Evolutionary conservation across 176 grass and related monocot genomes (phyloP).

Genomic region (Triticum dicoccoides): DNA sequence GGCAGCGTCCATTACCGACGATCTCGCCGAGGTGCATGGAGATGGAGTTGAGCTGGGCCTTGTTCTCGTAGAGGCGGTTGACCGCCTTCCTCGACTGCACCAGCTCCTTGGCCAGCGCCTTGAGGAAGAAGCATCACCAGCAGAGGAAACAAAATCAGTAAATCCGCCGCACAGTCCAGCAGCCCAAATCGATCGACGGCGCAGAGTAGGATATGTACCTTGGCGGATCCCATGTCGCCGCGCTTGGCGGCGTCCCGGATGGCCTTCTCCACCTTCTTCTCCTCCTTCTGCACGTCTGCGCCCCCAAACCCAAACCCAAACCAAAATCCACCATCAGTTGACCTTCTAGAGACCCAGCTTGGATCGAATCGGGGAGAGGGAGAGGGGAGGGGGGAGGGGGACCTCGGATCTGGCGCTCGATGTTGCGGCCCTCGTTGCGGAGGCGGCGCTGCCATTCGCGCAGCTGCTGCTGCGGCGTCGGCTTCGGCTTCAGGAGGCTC

Average conservation of each 20-base stretch:
- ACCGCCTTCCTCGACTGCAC: slow-evolving; percentile 68
- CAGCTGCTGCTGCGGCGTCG: slow-evolving; percentile 63
- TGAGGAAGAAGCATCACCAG: neutral
- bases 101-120: slow-evolving; percentile 85
- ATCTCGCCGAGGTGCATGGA: slow-evolving; percentile 89
- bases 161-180: neutral
- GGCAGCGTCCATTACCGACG: slow-evolving; percentile 31
- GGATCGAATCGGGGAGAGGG: neutral
- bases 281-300: slow-evolving; percentile 69
- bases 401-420: slow-evolving; percentile 82
- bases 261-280: slow-evolving; percentile 72
- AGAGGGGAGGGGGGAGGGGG: neutral
- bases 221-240: slow-evolving; percentile 69
- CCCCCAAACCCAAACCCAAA: neutral
- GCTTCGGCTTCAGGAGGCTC: slow-evolving; percentile 55
- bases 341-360: neutral
- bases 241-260: slow-evolving; percentile 65
- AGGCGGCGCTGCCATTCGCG: slow-evolving; percentile 85
- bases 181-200: neutral
- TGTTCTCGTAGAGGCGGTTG: slow-evolving; percentile 87
- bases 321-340: neutral
- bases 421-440: slow-evolving; percentile 59
- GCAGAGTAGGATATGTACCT: slow-evolving; percentile 26
- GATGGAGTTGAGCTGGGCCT: slow-evolving; percentile 85
- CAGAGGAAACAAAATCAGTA: neutral